Conservation (phyloP, 805 yeast genomes). For the Hanseniaspora valbyensis region DNA sequence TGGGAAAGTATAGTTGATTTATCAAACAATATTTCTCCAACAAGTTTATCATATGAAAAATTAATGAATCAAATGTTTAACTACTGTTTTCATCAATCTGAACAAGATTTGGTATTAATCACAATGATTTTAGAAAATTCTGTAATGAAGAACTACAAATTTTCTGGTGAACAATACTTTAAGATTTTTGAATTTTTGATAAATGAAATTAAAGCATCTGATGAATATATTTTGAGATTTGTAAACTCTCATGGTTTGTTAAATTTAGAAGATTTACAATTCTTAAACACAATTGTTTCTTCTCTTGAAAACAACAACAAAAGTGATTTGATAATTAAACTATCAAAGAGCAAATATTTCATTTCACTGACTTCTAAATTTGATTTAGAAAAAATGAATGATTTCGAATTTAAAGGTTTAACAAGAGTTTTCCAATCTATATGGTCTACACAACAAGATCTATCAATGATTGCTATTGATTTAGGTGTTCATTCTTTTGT, state of each 20-base stretch:
- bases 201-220: slow-evolving; percentile 23
- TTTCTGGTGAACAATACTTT: slow-evolving; percentile 28
- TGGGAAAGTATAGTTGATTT: not conserved
- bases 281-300: slow-evolving; percentile 24
- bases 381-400: slow-evolving; percentile 17
- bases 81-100: slow-evolving; percentile 18
- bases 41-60: slow-evolving; percentile 19
- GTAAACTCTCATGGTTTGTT: slow-evolving; percentile 29
- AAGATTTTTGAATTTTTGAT: slow-evolving; percentile 28
- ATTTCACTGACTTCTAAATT: slow-evolving; percentile 21
- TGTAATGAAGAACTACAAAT: slow-evolving; percentile 27
- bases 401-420: slow-evolving; percentile 27
- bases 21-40: slow-evolving; percentile 12
- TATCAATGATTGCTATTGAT: slow-evolving; percentile 22
- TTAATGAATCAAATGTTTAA: slow-evolving; percentile 19
- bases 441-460: slow-evolving; percentile 25
- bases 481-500: slow-evolving; percentile 30
- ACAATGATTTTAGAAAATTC: slow-evolving; percentile 34
- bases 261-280: slow-evolving; percentile 24
- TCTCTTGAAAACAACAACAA: slow-evolving; percentile 22
- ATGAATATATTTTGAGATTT: slow-evolving; percentile 28
- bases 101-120: slow-evolving; percentile 23
- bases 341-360: slow-evolving; percentile 26
- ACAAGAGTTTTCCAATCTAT: slow-evolving; percentile 26
- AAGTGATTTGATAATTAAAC: slow-evolving; percentile 22